Conservation (phyloP, 2,329 filamentous ascomycete species). For the Graphiopsis chlorocephala region DNA sequence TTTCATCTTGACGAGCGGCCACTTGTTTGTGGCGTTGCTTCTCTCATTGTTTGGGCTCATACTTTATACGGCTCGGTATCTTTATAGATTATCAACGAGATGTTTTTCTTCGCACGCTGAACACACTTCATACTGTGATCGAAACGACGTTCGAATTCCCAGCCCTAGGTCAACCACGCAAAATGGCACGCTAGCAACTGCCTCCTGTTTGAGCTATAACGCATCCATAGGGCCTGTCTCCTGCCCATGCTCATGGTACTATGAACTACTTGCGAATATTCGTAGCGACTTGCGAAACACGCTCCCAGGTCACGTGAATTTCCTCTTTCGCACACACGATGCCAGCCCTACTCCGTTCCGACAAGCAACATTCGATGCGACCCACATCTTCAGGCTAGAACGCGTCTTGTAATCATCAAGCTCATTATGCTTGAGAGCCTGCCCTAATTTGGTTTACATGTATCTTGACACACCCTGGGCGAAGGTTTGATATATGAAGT, state of each 20-base stretch:
- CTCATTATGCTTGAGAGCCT: background rate
- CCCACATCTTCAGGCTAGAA: background rate
- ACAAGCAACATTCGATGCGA: background rate
- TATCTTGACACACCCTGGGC: background rate
- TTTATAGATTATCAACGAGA: background rate
- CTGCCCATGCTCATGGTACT: background rate
- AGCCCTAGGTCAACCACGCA: background rate
- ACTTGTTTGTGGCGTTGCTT: background rate
- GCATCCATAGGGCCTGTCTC: background rate
- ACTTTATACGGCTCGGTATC: background rate
- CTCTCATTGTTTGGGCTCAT: background rate
- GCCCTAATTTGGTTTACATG: background rate
- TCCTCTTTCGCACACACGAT: background rate
- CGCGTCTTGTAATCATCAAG: background rate
- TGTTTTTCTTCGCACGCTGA: background rate
- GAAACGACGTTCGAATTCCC: background rate
- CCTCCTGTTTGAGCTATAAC: conserved; percentile 5
- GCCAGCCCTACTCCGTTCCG: background rate
- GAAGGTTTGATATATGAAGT: background rate
- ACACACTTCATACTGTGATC: background rate
- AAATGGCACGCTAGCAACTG: background rate
- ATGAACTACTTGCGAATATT: background rate
- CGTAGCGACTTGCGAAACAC: background rate
- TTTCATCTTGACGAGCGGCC: background rate
- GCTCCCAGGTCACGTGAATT: background rate